Evolutionary conservation across 2,329 filamentous ascomycete species (phyloP).

Genomic region (Cytospora piceicola): DNA sequence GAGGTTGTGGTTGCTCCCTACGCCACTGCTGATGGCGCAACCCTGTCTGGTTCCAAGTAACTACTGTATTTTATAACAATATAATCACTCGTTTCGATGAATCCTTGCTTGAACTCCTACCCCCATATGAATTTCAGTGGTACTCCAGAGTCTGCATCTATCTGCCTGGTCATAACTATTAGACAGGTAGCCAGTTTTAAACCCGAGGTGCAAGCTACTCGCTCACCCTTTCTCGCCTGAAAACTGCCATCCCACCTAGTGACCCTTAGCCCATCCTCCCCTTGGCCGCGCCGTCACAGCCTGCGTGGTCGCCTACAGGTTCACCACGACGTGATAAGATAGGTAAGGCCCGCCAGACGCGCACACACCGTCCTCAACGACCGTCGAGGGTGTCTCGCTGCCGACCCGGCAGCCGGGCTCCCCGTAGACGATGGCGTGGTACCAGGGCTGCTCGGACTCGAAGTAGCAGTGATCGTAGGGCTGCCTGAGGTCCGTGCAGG

Average conservation of each 20-base stretch:
- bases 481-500: constrained; percentile 20
- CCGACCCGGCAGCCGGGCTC: neutral
- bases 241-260: too few species aligned
- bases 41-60: neutral
- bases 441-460: constrained; percentile 11
- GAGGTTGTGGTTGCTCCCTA: neutral
- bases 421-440: constrained; percentile 21
- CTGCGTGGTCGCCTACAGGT: neutral
- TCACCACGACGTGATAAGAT: constrained; percentile 17
- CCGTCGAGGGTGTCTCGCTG: neutral
- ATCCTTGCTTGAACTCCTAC: neutral
- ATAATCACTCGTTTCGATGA: neutral
- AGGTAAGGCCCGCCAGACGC: constrained; percentile 10
- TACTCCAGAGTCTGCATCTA: neutral
- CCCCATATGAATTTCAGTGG: neutral
- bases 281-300: neutral
- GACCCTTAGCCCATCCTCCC: neutral
- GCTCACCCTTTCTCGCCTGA: neutral
- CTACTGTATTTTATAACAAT: neutral
- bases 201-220: too few species aligned
- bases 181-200: neutral
- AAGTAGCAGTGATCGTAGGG: constrained; percentile 26
- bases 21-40: neutral
- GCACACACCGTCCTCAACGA: constrained; percentile 16
- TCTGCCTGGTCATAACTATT: neutral